Base-by-base conservation (phyloP, 2,329 filamentous ascomycete genomes). In the Eurotiales sp. region DNA sequence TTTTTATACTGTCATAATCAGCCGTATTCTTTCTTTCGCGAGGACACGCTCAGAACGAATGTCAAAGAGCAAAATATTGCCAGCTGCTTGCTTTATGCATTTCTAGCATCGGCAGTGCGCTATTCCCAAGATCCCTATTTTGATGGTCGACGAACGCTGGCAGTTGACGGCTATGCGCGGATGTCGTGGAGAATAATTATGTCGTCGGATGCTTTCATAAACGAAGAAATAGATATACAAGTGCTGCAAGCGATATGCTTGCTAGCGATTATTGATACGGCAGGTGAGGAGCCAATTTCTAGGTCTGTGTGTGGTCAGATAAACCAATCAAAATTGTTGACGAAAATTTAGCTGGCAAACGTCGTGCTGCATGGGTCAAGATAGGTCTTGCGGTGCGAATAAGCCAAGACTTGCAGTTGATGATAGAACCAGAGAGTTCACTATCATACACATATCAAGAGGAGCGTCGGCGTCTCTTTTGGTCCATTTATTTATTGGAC, bases 381-480 rank as follows among this genome's bases (percentile, higher is more conserved):
- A 51, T 58, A n/a, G 54, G 53, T 3, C 36, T 56, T 15, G 47
- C 56, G 3, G 51, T 70, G 61, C 92, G 88, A 43, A 92, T 80
- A 66, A 90, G 86, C 3, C 58, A 60, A 46, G 52, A 57, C 40
- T 68, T 68, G 32, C 60, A 58, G 7, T 64, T 58, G 14, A 56
- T 56, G 43, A 50, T 39, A 8, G 56, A 57, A 19, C 37, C 51
- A 2, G 29, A 19, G 11, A n/a, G 14, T 1, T 39, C 44, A 12
- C 23, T 52, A 3, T 37, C 58, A 8, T n/a, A 40, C 23, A 48
- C 34, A 10, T 49, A 55, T 29, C 52, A 58, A 51, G 58, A 59
- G 25, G 58, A 61, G 36, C 32, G 51, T 32, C 51, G 56, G 6
- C 42, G 51, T 30, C 51, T 54, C 17, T 59, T 59, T 34, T 60